Conservation (phyloP, 345 rosid species). For the Euclidium syriacum region DNA sequence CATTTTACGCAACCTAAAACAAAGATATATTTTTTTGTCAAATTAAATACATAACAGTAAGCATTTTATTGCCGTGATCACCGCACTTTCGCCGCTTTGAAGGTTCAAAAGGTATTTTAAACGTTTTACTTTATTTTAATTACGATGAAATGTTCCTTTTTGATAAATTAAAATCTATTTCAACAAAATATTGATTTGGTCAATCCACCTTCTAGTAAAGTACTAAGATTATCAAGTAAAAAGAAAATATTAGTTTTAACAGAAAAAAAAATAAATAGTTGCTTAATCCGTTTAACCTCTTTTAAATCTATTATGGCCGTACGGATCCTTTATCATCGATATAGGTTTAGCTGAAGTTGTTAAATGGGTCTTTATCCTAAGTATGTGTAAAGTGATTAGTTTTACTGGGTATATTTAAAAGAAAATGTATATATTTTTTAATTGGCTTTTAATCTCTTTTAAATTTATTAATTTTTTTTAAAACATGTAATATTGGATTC, state of each 20-base stretch:
- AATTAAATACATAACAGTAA: not conserved
- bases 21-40: conserved; percentile 3
- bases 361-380: no score
- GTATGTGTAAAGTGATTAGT: no score
- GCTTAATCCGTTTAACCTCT: not conserved
- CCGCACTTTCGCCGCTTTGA: conserved; percentile 22
- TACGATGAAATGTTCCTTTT: not conserved
- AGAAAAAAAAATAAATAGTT: not conserved
- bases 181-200: conserved; percentile 6
- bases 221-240: no score
- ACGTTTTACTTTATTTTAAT: not conserved
- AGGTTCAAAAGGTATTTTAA: conserved; percentile 16
- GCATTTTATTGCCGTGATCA: conserved; percentile 24
- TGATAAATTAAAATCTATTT: not conserved
- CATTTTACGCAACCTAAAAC: conserved; percentile 10
- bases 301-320: not conserved
- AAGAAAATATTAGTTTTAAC: not conserved
- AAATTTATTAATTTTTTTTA: no score
- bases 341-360: not conserved
- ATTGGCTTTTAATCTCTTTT: no score
- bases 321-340: no score
- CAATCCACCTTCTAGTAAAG: not conserved
- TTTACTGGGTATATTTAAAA: no score
- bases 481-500: no score
- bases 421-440: no score